phyloP scores from a whole-genome alignment of 768 basidiomycete species.

The Russula dissimulans region DNA sequence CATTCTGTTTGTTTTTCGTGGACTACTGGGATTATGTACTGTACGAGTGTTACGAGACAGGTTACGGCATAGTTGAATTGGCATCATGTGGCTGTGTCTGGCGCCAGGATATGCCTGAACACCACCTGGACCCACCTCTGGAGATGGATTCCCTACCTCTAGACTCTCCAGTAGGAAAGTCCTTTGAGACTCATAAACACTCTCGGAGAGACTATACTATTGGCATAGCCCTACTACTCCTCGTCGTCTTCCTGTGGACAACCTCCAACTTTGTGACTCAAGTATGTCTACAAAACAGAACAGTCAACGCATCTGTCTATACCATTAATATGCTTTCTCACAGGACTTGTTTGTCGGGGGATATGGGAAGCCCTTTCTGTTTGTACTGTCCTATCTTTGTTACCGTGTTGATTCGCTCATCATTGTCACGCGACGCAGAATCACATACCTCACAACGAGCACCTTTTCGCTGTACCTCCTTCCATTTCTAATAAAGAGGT shows the following conservation, averaged over 20 bases:
- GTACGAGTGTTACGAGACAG: too few relatives aligned
- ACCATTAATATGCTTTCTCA: slow-evolving; percentile 3
- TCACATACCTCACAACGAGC: slow-evolving; percentile 88
- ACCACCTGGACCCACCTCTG: neutral
- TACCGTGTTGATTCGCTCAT: neutral
- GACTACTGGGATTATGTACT: neutral
- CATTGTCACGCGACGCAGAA: slow-evolving; percentile 34
- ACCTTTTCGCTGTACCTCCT: slow-evolving; percentile 80
- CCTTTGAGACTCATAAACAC: neutral
- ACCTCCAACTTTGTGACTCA: slow-evolving; percentile 81
- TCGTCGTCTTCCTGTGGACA: slow-evolving; percentile 86
- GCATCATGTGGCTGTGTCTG: neutral
- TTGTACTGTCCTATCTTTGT: slow-evolving; percentile 21
- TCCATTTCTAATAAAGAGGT: slow-evolving; percentile 40
- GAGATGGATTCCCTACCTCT: slow-evolving; percentile 17
- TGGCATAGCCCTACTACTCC: slow-evolving; percentile 60
- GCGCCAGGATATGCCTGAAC: neutral
- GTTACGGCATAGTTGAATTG: too few relatives aligned
- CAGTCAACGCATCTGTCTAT: neutral
- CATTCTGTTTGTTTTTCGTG: neutral
- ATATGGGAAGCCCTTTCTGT: slow-evolving; percentile 89
- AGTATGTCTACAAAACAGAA: slow-evolving; percentile 29
- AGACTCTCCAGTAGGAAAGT: neutral
- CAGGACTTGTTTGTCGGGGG: slow-evolving; percentile 49
- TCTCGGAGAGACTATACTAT: slow-evolving; percentile 34